These are phyloP conservation scores for Hanseniaspora lindneri DNA, from an alignment of 805 yeast species.

Conservation along the genomic window DNA sequence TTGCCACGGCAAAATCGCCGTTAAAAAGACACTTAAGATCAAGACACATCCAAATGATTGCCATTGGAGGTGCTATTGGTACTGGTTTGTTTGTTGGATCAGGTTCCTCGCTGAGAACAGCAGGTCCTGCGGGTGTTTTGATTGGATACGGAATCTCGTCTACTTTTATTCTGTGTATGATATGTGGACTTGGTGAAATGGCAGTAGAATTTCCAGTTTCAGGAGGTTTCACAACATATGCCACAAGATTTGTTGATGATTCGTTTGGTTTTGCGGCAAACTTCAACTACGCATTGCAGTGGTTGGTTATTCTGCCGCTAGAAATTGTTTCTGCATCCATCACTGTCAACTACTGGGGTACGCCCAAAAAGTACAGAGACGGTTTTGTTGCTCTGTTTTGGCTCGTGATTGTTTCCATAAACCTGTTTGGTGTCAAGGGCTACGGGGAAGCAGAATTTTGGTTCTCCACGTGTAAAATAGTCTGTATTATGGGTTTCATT, in stretches of 20 bases:
- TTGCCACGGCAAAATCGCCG: constrained; percentile 42
- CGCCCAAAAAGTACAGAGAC: constrained; percentile 36
- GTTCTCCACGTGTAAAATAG: constrained; percentile 39
- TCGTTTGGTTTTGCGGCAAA: constrained; percentile 55
- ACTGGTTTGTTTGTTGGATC: constrained; percentile 68
- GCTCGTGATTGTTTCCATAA: constrained; percentile 37
- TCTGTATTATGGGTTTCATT: constrained; percentile 43
- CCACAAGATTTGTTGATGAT: constrained; percentile 47
- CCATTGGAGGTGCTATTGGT: constrained; percentile 63
- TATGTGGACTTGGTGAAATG: constrained; percentile 51
- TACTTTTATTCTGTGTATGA: constrained; percentile 44
- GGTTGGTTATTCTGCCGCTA: constrained; percentile 41
- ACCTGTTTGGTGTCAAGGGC: constrained; percentile 43
- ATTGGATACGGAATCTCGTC: constrained; percentile 47
- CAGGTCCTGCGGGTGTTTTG: constrained; percentile 57
- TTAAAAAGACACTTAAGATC: constrained; percentile 42
- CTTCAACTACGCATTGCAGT: constrained; percentile 44
- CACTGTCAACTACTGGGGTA: constrained; percentile 42
- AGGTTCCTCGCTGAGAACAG: constrained; percentile 47
- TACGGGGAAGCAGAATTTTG: constrained; percentile 46
- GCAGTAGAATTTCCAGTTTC: constrained; percentile 51
- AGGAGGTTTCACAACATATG: constrained; percentile 54
- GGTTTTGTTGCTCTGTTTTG: constrained; percentile 42
- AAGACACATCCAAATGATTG: constrained; percentile 52
- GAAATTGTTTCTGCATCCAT: constrained; percentile 45